Evolutionary conservation across 192 early-diverging fungal genomes (phyloP), one percentile per base, ranked within the genome.

Genomic region (Oehlia diaphana): DNA sequence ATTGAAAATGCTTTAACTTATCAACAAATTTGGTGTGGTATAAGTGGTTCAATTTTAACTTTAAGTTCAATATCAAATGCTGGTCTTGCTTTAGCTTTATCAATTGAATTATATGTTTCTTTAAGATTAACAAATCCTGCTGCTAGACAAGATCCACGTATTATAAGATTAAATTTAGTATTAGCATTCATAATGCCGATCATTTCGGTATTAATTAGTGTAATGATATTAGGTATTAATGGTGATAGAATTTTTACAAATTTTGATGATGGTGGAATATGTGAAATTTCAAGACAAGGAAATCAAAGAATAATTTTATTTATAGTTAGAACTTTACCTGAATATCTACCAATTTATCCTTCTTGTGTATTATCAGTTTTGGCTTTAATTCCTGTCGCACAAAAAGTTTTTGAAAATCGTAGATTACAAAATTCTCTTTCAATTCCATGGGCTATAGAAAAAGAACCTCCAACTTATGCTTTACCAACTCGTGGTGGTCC

Each of bases 31-130:
- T 33, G 23, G 23, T 77, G 75, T 49, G 63, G 10, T 0, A 66
- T 77, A 35, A 65, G 75, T 66, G 75, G 75, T 10, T 35, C 66
- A 2, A n/a, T 66, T 49, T 28, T 66, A 3, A 64, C 63, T 13
- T 8, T 63, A 64, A 66, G 14, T 65, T 65, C 63, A 5, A 49
- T 77, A 10, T 33, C 75, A 26, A 77, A 66, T 66, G 14, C 35
- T 12, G 42, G 39, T n/a, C 19, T 65, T 4, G 75, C 75, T 14
- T 65, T 77, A 3, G 75, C 75, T 19, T 23, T 77, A 19, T 77
- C 75, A 26, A 49, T 65, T 6, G 75, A 77, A 49, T 28, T 77
- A 8, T 77, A 42, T 21, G 39, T 77, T 28, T 63, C 75, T 28
- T 65, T 77, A 77, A 19, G 63, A 31, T 9, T 61, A 3, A 49